Evolutionary conservation across 495 filamentous ascomycete genomes (phyloP), one percentile per base, ranked within the genome.

Genomic region (Hypoxylon cercidicola): DNA sequence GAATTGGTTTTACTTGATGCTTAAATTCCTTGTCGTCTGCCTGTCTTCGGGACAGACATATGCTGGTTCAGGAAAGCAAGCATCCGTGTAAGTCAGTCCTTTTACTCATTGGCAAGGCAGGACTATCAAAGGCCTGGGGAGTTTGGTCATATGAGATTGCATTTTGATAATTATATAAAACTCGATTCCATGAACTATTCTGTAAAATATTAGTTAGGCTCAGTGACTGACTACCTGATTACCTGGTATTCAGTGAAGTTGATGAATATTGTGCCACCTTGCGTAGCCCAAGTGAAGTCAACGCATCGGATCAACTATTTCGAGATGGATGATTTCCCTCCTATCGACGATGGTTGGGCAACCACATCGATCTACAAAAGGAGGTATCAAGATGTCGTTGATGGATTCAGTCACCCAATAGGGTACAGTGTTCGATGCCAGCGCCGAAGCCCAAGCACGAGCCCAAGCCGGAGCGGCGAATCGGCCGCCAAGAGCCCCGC

Each of bases 401-500:
- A 40, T 19, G 20, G 30, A 28, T 44, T 20, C 19, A 2, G 21
- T 25, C 5, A 25, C 23, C 23, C 23, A 25, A 2, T 43, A 35
- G 10, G 30, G 30, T 10, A 32, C 30, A 32, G 10, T 4, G 13
- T 13, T 15, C n/a, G 18, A 16, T 32, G 1, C 30, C 30, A 32
- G 30, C 30, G 3, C 30, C n/a, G n/a, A 32, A 32, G 23, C 5
- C 23, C 23, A 25, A 37, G 13, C 34, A 2, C 10, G 2, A 46
- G 41, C 45, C 10, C 18, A 13, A 40, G 30, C 39, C 21, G 35
- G 8, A 54, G 16, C 54, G 53, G 58, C 34, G 15, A 16, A 39
- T 62, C 53, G 58, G 64, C 43, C 30, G 58, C 64, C 53, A 67
- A 67, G 64, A 67, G 15, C 47, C 53, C 58, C 58, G 58, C 44